Base-by-base conservation (phyloP, 2,329 filamentous ascomycete genomes). In the Aureobasidium uvarum region DNA sequence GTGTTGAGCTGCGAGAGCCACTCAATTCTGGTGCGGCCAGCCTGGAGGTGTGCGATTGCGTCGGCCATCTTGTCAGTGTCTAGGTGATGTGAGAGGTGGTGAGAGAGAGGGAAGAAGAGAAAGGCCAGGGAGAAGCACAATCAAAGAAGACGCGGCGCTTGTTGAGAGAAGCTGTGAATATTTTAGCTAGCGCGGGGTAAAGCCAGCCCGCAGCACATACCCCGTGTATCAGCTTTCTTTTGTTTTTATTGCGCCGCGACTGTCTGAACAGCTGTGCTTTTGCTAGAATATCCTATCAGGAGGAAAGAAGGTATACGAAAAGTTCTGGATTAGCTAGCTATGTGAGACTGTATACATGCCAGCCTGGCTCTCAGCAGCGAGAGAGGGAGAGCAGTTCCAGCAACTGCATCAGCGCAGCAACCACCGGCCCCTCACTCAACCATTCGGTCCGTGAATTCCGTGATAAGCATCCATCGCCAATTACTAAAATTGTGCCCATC, bases 1-100 rank as follows among this genome's bases (percentile, higher is more conserved):
- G 94, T 97, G 83, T 97, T 89, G 76, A 99, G 90, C 79, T 86
- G 83, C 77, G 86, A 85, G 74, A 87, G 83, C 87, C 87, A 89
- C 79, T 89, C 85, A 74, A 86, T 82, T 77, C 86, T 83, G 74
- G 87, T 88, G 78, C 90, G 89, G 76, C 90, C 87, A 76, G 86
- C 76, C 71, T 79, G 86, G 77, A 96, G 87, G 81, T 96, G 92
- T 79, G 96, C 91, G 77, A 95, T 85, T 78, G 92, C 89, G 76
- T 88, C 89, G 66, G 84, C 84, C 85, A 87, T 88, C 36, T 54
- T 54, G 60, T 54, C 48, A 51, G 62, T 46, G 18, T 66, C 41
- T 60, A 18, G 41, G 41, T 16, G 52, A 43, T 46, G 52, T 52
- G 52, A 48, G 59, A 66, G 62, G 60, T 50, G 63, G 46, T 38